These are phyloP conservation scores for Kluyveromyces aestuarii DNA, from an alignment of 805 yeast genomes.

Conservation along the genomic window DNA sequence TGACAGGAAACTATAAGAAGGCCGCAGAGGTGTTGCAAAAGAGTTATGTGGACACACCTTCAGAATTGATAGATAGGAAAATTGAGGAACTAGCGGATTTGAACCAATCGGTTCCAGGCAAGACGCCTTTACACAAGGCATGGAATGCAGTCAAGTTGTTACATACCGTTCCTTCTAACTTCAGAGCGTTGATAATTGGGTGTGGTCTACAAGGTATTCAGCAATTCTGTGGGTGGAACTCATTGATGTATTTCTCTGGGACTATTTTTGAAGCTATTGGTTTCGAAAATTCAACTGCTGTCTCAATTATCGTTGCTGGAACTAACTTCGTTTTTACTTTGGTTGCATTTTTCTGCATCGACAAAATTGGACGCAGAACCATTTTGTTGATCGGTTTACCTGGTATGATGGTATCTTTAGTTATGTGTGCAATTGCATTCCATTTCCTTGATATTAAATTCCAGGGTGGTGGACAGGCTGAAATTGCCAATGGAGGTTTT, in stretches of 20 bases:
- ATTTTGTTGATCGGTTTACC: constrained; percentile 77
- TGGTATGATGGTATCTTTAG: constrained; percentile 69
- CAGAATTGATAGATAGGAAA: constrained; percentile 54
- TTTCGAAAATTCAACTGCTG: constrained; percentile 84
- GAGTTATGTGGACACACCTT: constrained; percentile 56
- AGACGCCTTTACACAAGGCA: constrained; percentile 38
- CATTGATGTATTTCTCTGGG: constrained; percentile 89
- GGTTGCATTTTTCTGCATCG: constrained; percentile 80
- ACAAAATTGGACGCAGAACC: constrained; percentile 77
- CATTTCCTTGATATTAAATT: constrained; percentile 68
- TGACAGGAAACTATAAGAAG: constrained; percentile 51
- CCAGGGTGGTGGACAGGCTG: constrained; percentile 36
- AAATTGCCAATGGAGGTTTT: constrained; percentile 37
- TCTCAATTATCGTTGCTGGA: constrained; percentile 86
- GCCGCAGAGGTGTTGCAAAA: constrained; percentile 60
- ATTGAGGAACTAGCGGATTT: constrained; percentile 52
- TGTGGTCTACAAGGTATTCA: constrained; percentile 95
- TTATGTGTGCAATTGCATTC: constrained; percentile 83
- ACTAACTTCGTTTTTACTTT: constrained; percentile 86
- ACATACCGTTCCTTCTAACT: constrained; percentile 65
- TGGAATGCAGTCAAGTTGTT: constrained; percentile 55
- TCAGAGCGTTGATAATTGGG: constrained; percentile 81
- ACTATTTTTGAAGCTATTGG: constrained; percentile 91
- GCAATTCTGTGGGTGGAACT: constrained; percentile 94
- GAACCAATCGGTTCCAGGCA: constrained; percentile 40